Evolutionary conservation across 805 yeast species (phyloP).

Genomic region (Candida nitratophila): DNA sequence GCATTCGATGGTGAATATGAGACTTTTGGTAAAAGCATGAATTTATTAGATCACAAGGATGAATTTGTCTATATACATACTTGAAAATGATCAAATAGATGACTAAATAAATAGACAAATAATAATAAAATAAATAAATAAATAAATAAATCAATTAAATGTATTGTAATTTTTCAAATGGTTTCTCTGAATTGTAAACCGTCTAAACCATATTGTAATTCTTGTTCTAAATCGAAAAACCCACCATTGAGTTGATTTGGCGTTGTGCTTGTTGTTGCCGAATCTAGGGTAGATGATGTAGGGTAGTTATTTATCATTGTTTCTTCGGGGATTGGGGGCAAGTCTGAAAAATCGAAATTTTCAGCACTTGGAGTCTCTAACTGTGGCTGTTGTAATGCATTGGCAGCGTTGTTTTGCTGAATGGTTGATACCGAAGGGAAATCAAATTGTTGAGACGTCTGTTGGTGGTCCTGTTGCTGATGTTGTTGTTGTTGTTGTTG

Average conservation of each 20-base stretch:
- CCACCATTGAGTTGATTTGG: constrained; percentile 14
- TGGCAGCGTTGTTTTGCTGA: constrained; percentile 1
- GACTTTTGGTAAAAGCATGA: not conserved
- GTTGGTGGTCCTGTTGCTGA: constrained; percentile 12
- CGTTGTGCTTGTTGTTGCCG: too few relatives aligned
- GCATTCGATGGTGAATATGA: constrained; percentile 35
- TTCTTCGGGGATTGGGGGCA: constrained; percentile 61
- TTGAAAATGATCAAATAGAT: not conserved
- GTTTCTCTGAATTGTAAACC: constrained; percentile 26
- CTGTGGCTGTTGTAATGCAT: constrained; percentile 15
- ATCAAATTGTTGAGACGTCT: constrained; percentile 15
- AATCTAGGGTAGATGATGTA: not conserved
- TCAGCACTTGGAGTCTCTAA: constrained; percentile 39
- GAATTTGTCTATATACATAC: not conserved
- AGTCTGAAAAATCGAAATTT: constrained; percentile 32
- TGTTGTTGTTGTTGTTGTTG: constrained; percentile 8
- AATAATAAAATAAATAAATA: not conserved
- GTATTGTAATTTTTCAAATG: not conserved
- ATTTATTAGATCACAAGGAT: not conserved
- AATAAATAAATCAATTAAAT: not conserved
- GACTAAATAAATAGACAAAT: not conserved
- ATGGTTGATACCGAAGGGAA: constrained; percentile 1
- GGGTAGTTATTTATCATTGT: constrained; percentile 13
- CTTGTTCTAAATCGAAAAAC: constrained; percentile 50
- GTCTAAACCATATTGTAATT: constrained; percentile 63